Evolutionary conservation across 257 asterid species (phyloP).

Genomic region (Primulina tabacum): DNA sequence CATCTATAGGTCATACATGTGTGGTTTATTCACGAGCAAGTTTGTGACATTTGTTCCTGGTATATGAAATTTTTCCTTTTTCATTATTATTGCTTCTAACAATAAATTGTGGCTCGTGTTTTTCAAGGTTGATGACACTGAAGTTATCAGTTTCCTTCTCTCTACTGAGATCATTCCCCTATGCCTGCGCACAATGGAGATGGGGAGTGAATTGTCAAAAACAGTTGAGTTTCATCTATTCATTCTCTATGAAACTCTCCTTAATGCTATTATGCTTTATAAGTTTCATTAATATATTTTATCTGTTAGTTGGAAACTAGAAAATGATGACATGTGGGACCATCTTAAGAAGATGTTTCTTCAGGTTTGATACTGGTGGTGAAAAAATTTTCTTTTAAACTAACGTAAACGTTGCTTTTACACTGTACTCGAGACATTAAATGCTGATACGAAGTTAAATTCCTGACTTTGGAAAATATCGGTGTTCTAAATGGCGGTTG

Average conservation of each 20-base stretch:
- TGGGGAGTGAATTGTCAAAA: conserved; percentile 93
- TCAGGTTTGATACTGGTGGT: not conserved
- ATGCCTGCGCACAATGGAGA: conserved; percentile 96
- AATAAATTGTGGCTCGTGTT: not conserved
- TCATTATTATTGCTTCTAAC: conserved; percentile 7
- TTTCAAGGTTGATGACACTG: conserved; percentile 87
- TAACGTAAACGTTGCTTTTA: not conserved
- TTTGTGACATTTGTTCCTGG: not conserved
- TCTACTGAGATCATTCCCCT: conserved; percentile 91
- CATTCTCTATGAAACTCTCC: not conserved
- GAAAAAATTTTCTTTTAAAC: conserved; percentile 8
- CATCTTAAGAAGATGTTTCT: not conserved
- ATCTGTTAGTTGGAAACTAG: conserved; percentile 12
- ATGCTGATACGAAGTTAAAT: not conserved
- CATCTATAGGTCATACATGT: not conserved
- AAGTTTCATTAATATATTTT: not conserved
- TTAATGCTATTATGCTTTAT: not conserved
- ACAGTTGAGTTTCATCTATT: conserved; percentile 58
- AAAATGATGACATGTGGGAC: not conserved
- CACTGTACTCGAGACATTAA: not conserved
- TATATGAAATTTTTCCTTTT: not conserved
- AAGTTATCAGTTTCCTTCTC: conserved; percentile 84
- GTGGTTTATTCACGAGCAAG: not conserved
- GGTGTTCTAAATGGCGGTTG: too few species aligned
- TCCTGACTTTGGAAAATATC: not conserved